Evolutionary conservation across 805 yeast species (phyloP), one percentile per base, ranked within the genome.

Genomic region (Lipomyces chichibuensis): DNA sequence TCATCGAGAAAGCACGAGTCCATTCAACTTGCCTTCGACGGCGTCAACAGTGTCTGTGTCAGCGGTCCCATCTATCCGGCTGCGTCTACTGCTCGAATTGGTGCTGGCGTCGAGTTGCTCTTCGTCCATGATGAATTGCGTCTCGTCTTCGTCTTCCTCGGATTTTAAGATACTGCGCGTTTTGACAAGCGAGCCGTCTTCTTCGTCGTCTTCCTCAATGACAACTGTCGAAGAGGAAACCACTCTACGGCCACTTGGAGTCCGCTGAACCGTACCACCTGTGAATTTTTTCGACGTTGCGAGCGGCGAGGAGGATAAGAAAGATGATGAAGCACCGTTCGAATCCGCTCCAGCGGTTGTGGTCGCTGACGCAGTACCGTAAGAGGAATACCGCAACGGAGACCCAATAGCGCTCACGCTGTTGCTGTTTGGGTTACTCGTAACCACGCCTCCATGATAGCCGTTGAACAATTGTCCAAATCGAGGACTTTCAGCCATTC

Each of bases 91-190:
- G 23, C 49, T 43, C 49, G 49, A 43, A 23, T 17, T 43, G 49
- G 49, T 17, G 49, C 49, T n/a, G 49, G 3, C 20, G 23, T 33
- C 55, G 23, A 58, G 39, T 27, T 58, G 62, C 49, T 69, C 71
- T 46, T 68, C 71, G 57, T 69, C 71, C 71, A 69, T 69, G 39
- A 69, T 39, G 51, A 69, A 69, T 55, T 69, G 71, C 60, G 59
- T 69, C 57, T 62, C 69, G 49, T 65, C 63, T 3, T 67, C 70
- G 4, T 62, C 66, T 32, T 17, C 58, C 29, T 52, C 52, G 29
- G 27, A 57, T 13, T 17, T 56, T 8, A 9, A 53, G 53, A 35
- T 63, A 33, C 57, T 29, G 20, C n/a, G 35, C n/a, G 53, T n/a
- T 23, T 29, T 14, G 23, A 17, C 23, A 14, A 13, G 33, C 37